Evolutionary conservation across 331 rosid genomes (phyloP), one percentile per base, ranked within the genome.

Genomic region (Quercus tomentella): DNA sequence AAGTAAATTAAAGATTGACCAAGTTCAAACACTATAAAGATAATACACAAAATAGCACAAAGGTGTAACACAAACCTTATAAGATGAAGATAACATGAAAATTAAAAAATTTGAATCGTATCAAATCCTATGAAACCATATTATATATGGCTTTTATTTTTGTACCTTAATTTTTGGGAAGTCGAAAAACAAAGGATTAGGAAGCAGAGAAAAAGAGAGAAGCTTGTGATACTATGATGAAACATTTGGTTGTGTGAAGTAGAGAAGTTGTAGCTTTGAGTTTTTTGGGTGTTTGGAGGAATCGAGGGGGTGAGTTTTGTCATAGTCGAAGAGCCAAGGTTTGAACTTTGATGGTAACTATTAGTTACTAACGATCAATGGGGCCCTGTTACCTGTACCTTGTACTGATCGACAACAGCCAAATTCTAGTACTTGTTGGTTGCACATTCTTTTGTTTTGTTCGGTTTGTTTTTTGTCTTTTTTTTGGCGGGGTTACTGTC

Each of bases 301-400:
- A 1, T 26, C 82, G 16, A 84, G 69, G 83, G 0, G 7, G 31
- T 37, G 23, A 23, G 56, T 21, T 28, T 80, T 82, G 88, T 70
- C 83, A 18, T 22, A 49, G 8, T 23, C 69, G 28, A 65, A 69
- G 22, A 23, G 51, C 20, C 78, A 79, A 25, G 78, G 43, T 17
- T 30, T 52, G 21, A 20, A 18, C 15, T 3, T 45, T 3, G 52
- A 11, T 11, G 69, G 79, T 77, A 70, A 37, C 43, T 37, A 7
- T 37, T 37, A 37, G 43, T 37, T 37, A 37, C 43, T 37, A 37
- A 74, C 26, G 72, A 70, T 70, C 76, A 9, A 73, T 73, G 65
- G 57, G 75, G 43, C 10, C 10, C 43, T 37, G 10, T 37, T 37
- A 7, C 2, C 9, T 49, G 69, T 18, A 21, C 79, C 62, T 79